These are phyloP conservation scores for Solanum bukasovii DNA, from an alignment of 257 asterid species.

Conservation along the genomic window DNA sequence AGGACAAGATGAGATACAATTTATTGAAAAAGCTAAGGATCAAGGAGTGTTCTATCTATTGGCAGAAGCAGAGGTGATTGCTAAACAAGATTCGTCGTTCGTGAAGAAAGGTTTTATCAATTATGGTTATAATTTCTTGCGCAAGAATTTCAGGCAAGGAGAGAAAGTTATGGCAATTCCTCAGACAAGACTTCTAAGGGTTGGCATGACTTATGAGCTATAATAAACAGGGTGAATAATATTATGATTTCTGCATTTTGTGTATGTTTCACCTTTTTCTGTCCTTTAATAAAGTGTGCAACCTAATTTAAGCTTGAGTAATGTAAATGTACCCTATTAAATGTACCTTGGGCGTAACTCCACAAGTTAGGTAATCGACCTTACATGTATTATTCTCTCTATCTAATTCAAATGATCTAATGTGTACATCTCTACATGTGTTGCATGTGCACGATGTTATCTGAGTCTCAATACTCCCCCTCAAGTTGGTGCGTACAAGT, in stretches of 20 bases:
- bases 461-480: neutral
- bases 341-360: neutral
- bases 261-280: neutral
- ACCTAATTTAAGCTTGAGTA: neutral
- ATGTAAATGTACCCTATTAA: neutral
- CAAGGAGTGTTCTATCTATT: constrained; percentile 50
- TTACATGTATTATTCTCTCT: neutral
- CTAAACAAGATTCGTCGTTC: constrained; percentile 35
- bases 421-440: neutral
- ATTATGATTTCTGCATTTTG: neutral
- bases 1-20: constrained; percentile 25
- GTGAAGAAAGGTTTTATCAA: constrained; percentile 40
- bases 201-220: constrained; percentile 67
- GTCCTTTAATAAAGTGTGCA: neutral
- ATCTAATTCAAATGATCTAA: neutral
- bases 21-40: constrained; percentile 35
- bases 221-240: neutral
- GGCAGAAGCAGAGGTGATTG: constrained; percentile 71
- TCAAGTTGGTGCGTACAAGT: neutral
- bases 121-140: constrained; percentile 36
- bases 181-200: constrained; percentile 41
- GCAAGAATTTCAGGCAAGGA: constrained; percentile 66
- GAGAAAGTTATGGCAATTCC: constrained; percentile 56
- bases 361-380: neutral
- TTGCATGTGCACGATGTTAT: neutral